These are phyloP conservation scores for Chalara sp. DNA, from an alignment of 2,329 filamentous ascomycete genomes.

Conservation along the genomic window DNA sequence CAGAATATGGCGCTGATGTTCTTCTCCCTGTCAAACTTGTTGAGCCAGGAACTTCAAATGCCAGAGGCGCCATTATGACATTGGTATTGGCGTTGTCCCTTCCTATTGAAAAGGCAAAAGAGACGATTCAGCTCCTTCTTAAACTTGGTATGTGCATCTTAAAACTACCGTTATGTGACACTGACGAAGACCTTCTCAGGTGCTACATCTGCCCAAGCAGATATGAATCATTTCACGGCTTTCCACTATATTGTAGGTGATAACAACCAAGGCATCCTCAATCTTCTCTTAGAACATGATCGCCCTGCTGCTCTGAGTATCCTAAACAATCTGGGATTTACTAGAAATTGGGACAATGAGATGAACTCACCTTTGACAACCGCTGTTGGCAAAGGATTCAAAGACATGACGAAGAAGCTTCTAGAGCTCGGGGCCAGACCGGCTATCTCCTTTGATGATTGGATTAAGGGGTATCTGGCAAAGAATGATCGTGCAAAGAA, in stretches of 20 bases:
- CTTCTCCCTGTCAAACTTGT: constrained; percentile 62
- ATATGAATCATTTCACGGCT: constrained; percentile 55
- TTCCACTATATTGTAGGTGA: constrained; percentile 58
- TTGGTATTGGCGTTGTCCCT: constrained; percentile 62
- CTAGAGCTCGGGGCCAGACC: constrained; percentile 56
- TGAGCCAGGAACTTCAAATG: constrained; percentile 26
- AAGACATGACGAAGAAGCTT: constrained; percentile 49
- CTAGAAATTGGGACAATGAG: constrained; percentile 26
- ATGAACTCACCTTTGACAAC: constrained; percentile 47
- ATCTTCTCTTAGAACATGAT: constrained; percentile 48
- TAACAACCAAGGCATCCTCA: constrained; percentile 40
- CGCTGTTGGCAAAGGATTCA: constrained; percentile 49
- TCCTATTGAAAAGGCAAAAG: constrained; percentile 53
- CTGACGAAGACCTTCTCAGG: constrained; percentile 32
- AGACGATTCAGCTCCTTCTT: constrained; percentile 60
- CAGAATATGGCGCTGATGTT: constrained; percentile 71
- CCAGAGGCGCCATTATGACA: constrained; percentile 58
- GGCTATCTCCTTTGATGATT: constrained; percentile 55
- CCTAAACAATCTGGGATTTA: constrained; percentile 56
- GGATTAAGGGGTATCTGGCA: constrained; percentile 49
- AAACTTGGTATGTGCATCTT: constrained; percentile 33
- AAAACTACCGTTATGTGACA: too few species aligned
- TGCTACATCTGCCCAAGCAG: constrained; percentile 67
- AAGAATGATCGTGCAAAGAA: constrained; percentile 31
- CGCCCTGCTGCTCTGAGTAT: constrained; percentile 53